Percentiles rank a stretch among this genome's conserved stretches.
Evolutionary conservation across 2,329 filamentous ascomycete genomes (phyloP).

Genomic region (Rhytidhysteron rufulum): DNA sequence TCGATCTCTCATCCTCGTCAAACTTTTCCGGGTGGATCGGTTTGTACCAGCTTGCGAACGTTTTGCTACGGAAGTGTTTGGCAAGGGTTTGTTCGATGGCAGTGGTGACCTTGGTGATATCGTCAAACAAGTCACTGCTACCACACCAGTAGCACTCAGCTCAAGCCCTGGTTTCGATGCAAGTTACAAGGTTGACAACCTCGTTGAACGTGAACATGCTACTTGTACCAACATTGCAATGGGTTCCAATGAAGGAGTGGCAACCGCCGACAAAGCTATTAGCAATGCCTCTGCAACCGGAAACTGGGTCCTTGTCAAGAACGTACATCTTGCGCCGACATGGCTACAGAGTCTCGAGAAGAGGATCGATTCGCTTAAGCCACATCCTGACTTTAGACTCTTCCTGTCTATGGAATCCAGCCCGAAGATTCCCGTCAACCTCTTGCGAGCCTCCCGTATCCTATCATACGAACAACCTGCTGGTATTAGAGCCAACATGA

Average conservation of each 20-base stretch:
- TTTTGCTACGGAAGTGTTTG: constrained; percentile 86
- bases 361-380: constrained; percentile 90
- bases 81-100: constrained; percentile 74
- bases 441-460: constrained; percentile 87
- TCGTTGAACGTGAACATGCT: constrained; percentile 79
- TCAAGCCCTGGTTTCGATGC: constrained; percentile 97
- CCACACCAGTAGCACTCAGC: constrained; percentile 82
- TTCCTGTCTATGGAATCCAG: constrained; percentile 99
- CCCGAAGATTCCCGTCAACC: constrained; percentile 92
- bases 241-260: constrained; percentile 92
- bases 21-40: constrained; percentile 90
- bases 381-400: constrained; percentile 85
- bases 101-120: constrained; percentile 83
- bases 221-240: constrained; percentile 97
- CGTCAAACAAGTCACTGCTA: constrained; percentile 77
- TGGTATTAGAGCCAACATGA: constrained; percentile 96
- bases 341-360: constrained; percentile 98
- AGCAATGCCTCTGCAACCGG: constrained; percentile 86
- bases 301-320: constrained; percentile 97
- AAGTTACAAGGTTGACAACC: constrained; percentile 95
- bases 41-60: constrained; percentile 90
- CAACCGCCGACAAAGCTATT: constrained; percentile 93
- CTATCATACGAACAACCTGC: constrained; percentile 98
- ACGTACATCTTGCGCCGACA: constrained; percentile 91
- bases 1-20: constrained; percentile 81